Base-by-base conservation (phyloP, 2,329 filamentous ascomycete genomes). In the Alternaria brassicae region DNA sequence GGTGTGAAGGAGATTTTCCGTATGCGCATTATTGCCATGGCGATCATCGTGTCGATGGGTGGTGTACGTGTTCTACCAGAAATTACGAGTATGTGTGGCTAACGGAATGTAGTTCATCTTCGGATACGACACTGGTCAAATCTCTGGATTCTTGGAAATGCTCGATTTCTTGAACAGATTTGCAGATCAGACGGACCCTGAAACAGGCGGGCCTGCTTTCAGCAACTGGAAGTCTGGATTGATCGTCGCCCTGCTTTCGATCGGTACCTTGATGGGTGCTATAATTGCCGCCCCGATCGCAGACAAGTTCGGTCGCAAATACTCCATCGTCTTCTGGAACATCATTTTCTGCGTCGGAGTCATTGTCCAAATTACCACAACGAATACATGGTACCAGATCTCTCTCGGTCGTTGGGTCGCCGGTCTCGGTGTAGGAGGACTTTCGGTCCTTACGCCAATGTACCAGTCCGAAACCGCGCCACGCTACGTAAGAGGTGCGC, bases 211-310 rank as follows among this genome's bases (percentile, higher is more conserved):
- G 3, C 64, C 59, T 2, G 48, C 58, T 10, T 77, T 78, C 56
- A 72, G 63, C n/a, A 72, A 77, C 40, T 68, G 66, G 37, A 69
- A 73, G 34, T 72, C 69, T 32, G 75, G 75, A 23, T 67, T 74
- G 19, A 78, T 78, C 37, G 75, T 78, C 27, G 75, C 68, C 12
- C 56, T 77, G 45, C 82, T 92, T 15, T 92, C 89, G 0, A 88
- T 89, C 21, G 90, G 90, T 28, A 92, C 90, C 6, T 91, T 93
- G 73, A 86, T 92, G 60, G 90, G 91, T 27, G 85, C 89, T 6
- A 80, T 93, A 3, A 76, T 80, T 27, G 79, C 80, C 28, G 81
- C 87, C 9, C 86, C 85, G 25, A 78, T 90, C 37, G 85, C 87
- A 36, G 88, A 90, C 61, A 78, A 77, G 3, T 80, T 90, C 45